Evolutionary conservation across 805 yeast genomes (phyloP), one percentile per base, ranked within the genome.

Genomic region (Debaryomyces castellii): DNA sequence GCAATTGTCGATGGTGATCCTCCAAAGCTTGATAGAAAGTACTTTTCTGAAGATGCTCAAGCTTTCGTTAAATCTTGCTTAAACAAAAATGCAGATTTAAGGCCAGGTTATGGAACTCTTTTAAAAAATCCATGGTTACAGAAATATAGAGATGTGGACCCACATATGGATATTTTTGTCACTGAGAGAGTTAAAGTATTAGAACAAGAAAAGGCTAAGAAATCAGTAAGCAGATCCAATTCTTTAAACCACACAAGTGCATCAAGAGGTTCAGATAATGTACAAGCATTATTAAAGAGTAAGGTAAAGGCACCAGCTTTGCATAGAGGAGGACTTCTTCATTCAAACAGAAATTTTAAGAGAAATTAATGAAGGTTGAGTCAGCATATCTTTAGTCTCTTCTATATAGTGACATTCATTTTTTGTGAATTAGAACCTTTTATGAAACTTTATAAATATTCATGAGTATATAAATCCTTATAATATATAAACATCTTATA

Each of bases 1-100:
- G 98, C 97, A 2, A 94, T 94, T 57, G 97, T 94, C n/a, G 95
- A 89, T 60, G 97, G 96, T 9, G 90, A 87, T 22, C 89, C 96
- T n/a, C 97, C 97, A n/a, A 70, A 72, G 39, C 70, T 90, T 43
- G 91, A 91, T 14, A 66, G 73, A 2, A 78, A 66, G 42, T 69
- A 66, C 54, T 94, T 80, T 60, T 80, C 91, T 1, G 63, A 73
- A n/a, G 85, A 84, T 42, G 98, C 97, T 0, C 85, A 82, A 55
- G 81, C 83, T 51, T 94, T 94, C 64, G 96, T 92, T 9, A 73
- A 74, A 10, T 76, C 80, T 47, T 87, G 94, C 66, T 71, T 94
- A 46, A 83, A 83, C 56, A 94, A 92, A 67, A 78, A 79, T 45
- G 96, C 99, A 1, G 80, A 80, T 23, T 70, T 79, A 49, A 79